These are phyloP conservation scores for Trametes cinnabarina DNA, from an alignment of 768 basidiomycete genomes.

Conservation along the genomic window DNA sequence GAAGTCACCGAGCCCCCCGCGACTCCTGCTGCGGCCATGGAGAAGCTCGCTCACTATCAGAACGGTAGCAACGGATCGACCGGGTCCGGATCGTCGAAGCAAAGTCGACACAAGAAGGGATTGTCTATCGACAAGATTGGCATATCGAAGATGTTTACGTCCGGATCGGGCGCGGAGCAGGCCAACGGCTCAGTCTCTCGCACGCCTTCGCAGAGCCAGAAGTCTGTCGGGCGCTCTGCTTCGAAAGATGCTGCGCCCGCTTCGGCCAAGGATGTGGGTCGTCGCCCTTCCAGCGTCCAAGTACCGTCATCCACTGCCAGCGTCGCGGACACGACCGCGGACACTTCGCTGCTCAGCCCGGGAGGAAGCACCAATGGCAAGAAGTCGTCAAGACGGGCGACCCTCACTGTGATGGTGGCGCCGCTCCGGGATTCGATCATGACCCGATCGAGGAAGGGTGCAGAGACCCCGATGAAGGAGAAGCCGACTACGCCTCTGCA, in stretches of 20 bases:
- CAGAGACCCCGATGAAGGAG: constrained; percentile 33
- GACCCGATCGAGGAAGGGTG: constrained; percentile 26
- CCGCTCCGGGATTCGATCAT: constrained; percentile 60
- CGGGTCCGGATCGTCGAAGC: constrained; percentile 31
- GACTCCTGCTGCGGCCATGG: constrained; percentile 20
- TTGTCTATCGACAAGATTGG: constrained; percentile 80
- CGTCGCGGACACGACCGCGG: constrained; percentile 19
- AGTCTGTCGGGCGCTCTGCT: constrained; percentile 19
- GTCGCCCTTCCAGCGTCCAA: constrained; percentile 34
- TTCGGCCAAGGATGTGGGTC: constrained; percentile 18
- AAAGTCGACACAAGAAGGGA: constrained; percentile 61
- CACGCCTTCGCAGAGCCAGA: constrained; percentile 41
- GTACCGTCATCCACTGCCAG: constrained; percentile 24
- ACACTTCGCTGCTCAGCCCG: constrained; percentile 38
- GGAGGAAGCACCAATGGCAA: constrained; percentile 27
- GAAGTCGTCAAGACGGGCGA: constrained; percentile 74
- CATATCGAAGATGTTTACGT: constrained; percentile 69
- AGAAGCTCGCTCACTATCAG: constrained; percentile 19
- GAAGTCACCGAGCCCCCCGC: constrained; percentile 34
- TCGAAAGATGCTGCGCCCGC: constrained; percentile 28
- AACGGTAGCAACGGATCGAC: constrained; percentile 22
- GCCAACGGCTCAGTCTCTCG: constrained; percentile 39
- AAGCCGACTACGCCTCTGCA: constrained; percentile 27
- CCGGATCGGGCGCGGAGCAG: constrained; percentile 33
- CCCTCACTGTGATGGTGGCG: constrained; percentile 84